Evolutionary conservation across 495 filamentous ascomycete genomes (phyloP), one percentile per base, ranked within the genome.

Genomic region (Elasticomyces elasticus): DNA sequence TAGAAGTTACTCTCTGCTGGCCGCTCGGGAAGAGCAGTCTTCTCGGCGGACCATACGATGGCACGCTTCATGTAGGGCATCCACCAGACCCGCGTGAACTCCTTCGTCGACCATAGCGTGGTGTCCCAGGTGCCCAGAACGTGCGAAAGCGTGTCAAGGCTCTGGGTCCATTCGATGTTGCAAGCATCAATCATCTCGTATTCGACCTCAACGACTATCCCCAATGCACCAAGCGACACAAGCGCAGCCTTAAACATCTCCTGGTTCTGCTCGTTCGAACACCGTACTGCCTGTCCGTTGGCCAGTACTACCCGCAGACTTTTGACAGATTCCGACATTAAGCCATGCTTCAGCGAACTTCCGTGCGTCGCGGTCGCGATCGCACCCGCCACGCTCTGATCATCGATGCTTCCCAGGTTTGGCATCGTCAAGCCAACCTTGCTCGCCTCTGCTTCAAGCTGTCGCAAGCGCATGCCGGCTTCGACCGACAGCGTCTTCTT

Each of bases 11-110:
- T 69, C 7, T 73, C 70, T 2, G 78, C 75, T 15, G 66, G 53
- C 19, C 68, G 68, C 48, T 68, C 58, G 0, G 79, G 73, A n/a
- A 74, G 74, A 22, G 79, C 73, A 0, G 87, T 87, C 56, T 83
- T 84, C 45, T 81, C 82, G 5, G 89, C 92, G 26, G 78, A 79
- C 92, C 92, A 98, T 17, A 92, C 80, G 55, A 95, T 85, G 17
- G 85, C 86, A 25, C 85, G 76, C 47, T 84, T 78, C 69, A 83
- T 85, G 72, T 98, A 95, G 1, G 92, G 92, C 67, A 94, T 79
- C 92, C 92, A 98, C 92, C 92, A 98, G 38, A 95, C 85, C 23
- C 92, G 79, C 37, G 90, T 86, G 63, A 89, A 98, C 66, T 96
- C 88, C 60, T 82, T 76, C 37, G 79, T 77, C 5, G 78, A 86